Conservation (phyloP, 129 eudicot species). For the Flaveria robusta region DNA sequence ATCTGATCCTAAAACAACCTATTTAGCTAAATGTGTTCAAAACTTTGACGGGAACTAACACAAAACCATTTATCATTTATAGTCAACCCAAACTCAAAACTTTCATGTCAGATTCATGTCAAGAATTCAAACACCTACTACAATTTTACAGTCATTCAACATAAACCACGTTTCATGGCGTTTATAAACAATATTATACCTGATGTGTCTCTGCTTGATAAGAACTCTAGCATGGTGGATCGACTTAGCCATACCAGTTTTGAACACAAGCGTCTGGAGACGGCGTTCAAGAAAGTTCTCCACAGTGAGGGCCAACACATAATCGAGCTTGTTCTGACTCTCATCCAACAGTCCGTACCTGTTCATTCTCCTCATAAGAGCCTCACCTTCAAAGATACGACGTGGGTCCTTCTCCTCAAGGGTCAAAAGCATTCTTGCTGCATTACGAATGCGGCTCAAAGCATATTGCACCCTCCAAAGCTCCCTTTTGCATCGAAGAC, state of each 20-base stretch:
- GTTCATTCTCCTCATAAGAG: constrained; percentile 79
- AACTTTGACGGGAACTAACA: no score
- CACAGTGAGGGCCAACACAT: constrained; percentile 59
- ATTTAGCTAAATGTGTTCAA: no score
- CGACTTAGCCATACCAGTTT: constrained; percentile 63
- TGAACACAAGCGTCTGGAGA: constrained; percentile 61
- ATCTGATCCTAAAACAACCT: no score
- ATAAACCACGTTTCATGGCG: not conserved
- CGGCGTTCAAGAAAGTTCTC: constrained; percentile 70
- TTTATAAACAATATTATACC: constrained; percentile 31
- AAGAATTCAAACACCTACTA: not conserved
- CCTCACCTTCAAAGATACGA: constrained; percentile 80
- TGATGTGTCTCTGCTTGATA: constrained; percentile 78
- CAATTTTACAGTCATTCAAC: not conserved
- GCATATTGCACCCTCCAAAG: constrained; percentile 90
- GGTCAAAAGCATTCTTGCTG: constrained; percentile 73
- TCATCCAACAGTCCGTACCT: constrained; percentile 65
- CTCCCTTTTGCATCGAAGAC: constrained; percentile 76
- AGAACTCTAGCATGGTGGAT: constrained; percentile 63
- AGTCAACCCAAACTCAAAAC: not conserved
- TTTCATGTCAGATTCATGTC: no score
- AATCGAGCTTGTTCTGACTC: constrained; percentile 69
- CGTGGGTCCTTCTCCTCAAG: constrained; percentile 84
- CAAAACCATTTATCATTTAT: no score
- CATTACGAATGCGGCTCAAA: constrained; percentile 68